A percentile compares a stretch with the other conserved stretches of the same genome.
Evolutionary conservation across 2,329 filamentous ascomycete species (phyloP).

Genomic region (Phialemonium atrogriseum): DNA sequence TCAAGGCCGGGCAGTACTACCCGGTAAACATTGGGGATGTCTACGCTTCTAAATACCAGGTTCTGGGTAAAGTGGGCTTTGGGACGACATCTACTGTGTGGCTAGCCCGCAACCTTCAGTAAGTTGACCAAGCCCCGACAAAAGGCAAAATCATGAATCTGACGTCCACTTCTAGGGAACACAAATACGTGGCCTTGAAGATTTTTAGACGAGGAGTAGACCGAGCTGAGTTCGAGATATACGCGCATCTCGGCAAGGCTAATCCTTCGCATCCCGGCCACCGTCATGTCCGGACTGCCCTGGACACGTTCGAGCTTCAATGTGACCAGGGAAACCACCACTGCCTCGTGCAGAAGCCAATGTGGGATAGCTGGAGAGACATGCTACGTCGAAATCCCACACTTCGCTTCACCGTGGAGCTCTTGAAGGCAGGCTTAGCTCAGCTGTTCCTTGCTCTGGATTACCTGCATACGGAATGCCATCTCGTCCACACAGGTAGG

Average conservation of each 20-base stretch:
- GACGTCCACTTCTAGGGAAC: no score
- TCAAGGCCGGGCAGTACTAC: no score
- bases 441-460: no score
- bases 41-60: no score
- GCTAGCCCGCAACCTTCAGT: no score
- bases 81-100: no score
- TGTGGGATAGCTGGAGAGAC: slow-evolving; percentile 31
- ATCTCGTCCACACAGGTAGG: slow-evolving; percentile 34
- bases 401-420: slow-evolving; percentile 25
- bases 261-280: slow-evolving; percentile 19
- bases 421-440: slow-evolving; percentile 29
- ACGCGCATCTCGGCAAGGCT: slow-evolving; percentile 10
- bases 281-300: slow-evolving; percentile 18
- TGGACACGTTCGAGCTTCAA: slow-evolving; percentile 21
- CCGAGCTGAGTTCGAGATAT: slow-evolving; percentile 13
- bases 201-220: slow-evolving; percentile 11
- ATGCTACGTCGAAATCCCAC: slow-evolving; percentile 26
- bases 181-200: slow-evolving; percentile 10
- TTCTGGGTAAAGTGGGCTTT: no score
- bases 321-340: slow-evolving; percentile 21
- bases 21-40: no score
- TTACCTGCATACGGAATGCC: slow-evolving; percentile 30
- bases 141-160: no score
- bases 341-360: slow-evolving; percentile 26
- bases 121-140: no score